Conservation (phyloP, 495 filamentous ascomycete species). For the Opeltia flavorubescens region DNA sequence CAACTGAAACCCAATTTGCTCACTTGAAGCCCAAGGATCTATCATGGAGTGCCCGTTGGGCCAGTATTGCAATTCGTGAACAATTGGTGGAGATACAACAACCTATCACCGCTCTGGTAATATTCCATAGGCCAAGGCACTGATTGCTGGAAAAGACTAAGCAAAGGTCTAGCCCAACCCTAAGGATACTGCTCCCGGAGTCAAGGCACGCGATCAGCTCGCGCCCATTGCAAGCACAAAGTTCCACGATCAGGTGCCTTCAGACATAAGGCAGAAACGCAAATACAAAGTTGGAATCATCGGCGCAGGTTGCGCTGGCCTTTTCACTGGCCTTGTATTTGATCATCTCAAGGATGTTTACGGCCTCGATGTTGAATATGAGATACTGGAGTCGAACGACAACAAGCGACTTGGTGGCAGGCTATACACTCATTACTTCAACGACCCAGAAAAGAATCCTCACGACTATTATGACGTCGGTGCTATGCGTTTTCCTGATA, state of each 20-base stretch:
- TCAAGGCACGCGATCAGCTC: neutral
- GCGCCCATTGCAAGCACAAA: neutral
- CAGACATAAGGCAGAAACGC: neutral
- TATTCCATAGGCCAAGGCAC: neutral
- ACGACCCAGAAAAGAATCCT: neutral
- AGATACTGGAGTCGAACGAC: constrained; percentile 20
- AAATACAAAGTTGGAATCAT: constrained; percentile 22
- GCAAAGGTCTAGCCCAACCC: neutral
- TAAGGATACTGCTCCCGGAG: too few relatives aligned
- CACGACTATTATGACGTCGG: constrained; percentile 32
- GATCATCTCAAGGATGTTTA: constrained; percentile 14
- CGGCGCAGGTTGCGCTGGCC: constrained; percentile 25
- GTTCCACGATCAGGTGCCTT: neutral
- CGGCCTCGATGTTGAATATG: constrained; percentile 14
- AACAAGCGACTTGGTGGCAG: constrained; percentile 1
- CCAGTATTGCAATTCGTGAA: neutral
- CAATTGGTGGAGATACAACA: neutral
- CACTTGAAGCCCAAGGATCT: neutral
- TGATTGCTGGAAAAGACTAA: neutral
- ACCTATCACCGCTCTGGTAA: neutral
- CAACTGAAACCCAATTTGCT: neutral
- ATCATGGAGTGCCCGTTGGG: neutral
- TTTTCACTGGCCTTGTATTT: constrained; percentile 25
- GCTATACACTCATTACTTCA: constrained; percentile 8
- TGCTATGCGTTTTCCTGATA: constrained; percentile 28